Conservation (phyloP, 306 rosid genomes). For the Albizia julibrissin region DNA sequence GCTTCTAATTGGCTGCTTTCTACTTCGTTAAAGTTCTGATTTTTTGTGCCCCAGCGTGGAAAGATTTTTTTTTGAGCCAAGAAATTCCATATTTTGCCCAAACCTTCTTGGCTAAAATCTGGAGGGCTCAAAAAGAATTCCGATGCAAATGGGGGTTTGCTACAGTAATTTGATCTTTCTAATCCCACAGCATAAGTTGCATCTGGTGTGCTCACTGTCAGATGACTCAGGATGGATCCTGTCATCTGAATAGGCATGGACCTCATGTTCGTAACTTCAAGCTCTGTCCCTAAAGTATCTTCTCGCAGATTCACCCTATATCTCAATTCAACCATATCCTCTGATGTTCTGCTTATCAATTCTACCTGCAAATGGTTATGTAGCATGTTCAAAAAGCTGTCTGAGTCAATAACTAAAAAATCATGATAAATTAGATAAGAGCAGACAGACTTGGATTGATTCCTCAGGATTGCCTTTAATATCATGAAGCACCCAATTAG, state of each 20-base stretch:
- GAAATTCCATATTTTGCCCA: slow-evolving; percentile 45
- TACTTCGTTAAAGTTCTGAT: slow-evolving; percentile 30
- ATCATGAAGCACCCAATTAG: slow-evolving; percentile 61
- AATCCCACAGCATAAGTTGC: slow-evolving; percentile 85
- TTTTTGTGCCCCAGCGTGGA: slow-evolving; percentile 40
- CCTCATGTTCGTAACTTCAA: slow-evolving; percentile 57
- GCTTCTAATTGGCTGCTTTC: slow-evolving; percentile 34
- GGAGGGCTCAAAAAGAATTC: slow-evolving; percentile 57
- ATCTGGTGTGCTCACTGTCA: slow-evolving; percentile 85
- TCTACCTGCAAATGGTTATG: slow-evolving; percentile 59
- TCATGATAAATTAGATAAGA: not conserved
- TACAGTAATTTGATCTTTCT: slow-evolving; percentile 63
- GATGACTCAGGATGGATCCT: slow-evolving; percentile 69
- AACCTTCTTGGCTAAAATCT: slow-evolving; percentile 35
- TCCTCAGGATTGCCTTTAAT: slow-evolving; percentile 57
- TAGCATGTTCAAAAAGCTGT: slow-evolving; percentile 8
- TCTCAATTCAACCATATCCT: slow-evolving; percentile 54
- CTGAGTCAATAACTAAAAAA: not conserved
- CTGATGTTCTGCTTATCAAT: slow-evolving; percentile 49
- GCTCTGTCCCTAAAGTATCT: slow-evolving; percentile 60
- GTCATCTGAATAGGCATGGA: slow-evolving; percentile 54
- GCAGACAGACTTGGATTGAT: slow-evolving; percentile 61
- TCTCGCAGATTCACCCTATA: slow-evolving; percentile 61
- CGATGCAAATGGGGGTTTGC: slow-evolving; percentile 53
- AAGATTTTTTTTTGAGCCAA: slow-evolving; percentile 35